Evolutionary conservation across 2,329 filamentous ascomycete species (phyloP).

Genomic region (Alternaria panax): DNA sequence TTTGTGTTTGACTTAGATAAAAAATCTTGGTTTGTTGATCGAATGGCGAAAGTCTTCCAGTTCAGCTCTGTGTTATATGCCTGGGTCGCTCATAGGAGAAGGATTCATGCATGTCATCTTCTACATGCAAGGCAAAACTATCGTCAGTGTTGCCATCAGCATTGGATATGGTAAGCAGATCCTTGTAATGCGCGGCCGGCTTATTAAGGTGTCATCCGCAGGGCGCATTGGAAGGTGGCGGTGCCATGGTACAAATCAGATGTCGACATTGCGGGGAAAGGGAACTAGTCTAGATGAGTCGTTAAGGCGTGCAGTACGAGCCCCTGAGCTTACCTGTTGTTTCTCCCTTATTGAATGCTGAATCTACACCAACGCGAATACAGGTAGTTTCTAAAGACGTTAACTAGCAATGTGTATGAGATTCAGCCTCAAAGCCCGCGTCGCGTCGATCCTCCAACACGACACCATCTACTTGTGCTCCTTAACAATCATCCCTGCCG

Average conservation of each 20-base stretch:
- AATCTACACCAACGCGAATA: background rate
- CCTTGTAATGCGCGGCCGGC: background rate
- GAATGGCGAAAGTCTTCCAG: background rate
- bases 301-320: background rate
- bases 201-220: background rate
- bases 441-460: background rate
- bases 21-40: background rate
- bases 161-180: background rate
- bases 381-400: background rate
- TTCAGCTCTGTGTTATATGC: background rate
- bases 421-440: background rate
- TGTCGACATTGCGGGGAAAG: background rate
- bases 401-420: background rate
- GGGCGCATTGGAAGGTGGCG: background rate
- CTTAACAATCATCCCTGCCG: conserved; percentile 29
- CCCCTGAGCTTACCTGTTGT: background rate
- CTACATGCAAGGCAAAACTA: background rate
- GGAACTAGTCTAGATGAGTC: background rate
- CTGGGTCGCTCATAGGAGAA: background rate
- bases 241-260: background rate
- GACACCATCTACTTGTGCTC: conserved; percentile 6
- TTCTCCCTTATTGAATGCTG: background rate
- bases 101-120: background rate
- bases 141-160: background rate
- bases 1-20: background rate